A percentile compares a stretch with the other conserved stretches of the same genome.
phyloP scores from a whole-genome alignment of 2,329 filamentous ascomycete species.

The Zalaria sp. region DNA sequence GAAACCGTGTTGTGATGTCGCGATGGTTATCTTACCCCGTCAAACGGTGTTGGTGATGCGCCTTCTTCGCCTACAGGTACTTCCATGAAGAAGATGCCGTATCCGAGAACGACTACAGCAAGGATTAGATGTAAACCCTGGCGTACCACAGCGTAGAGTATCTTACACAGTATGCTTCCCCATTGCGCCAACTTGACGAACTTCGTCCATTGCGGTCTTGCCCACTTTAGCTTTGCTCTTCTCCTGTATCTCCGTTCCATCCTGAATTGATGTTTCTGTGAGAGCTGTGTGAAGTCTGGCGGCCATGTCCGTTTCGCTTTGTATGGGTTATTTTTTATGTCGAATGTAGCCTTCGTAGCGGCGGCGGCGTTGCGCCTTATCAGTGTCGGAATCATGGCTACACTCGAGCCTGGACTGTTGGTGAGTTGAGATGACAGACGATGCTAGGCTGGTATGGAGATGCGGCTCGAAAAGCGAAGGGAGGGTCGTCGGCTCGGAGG shows the following conservation, averaged over 20 bases:
- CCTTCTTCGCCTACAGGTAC: background rate
- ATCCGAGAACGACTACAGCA: conserved; percentile 4
- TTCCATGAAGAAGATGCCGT: conserved; percentile 5
- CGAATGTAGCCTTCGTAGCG: conserved; percentile 14
- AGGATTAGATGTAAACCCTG: background rate
- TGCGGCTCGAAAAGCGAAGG: too few species aligned
- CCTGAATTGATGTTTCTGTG: conserved; percentile 58
- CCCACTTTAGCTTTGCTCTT: conserved; percentile 46
- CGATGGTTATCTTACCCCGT: conserved; percentile 1
- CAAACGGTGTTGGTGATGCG: conserved; percentile 1
- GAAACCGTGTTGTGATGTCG: background rate
- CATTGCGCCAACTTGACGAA: conserved; percentile 51
- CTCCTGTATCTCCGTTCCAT: conserved; percentile 70
- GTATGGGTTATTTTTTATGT: conserved; percentile 42
- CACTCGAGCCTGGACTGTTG: background rate
- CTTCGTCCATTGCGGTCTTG: conserved; percentile 51
- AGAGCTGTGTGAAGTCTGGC: conserved; percentile 58
- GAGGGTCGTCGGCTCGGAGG: background rate
- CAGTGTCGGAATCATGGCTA: conserved; percentile 32
- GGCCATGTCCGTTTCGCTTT: conserved; percentile 63
- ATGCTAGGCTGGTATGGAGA: background rate
- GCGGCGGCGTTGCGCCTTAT: conserved; percentile 24
- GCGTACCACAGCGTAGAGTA: too few species aligned
- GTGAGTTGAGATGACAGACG: background rate
- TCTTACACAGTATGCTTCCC: conserved; percentile 42